A percentile compares a stretch with the other conserved stretches of the same genome.
Conservation (phyloP, 176 grass and related monocot species). For the Juncus effusus region DNA sequence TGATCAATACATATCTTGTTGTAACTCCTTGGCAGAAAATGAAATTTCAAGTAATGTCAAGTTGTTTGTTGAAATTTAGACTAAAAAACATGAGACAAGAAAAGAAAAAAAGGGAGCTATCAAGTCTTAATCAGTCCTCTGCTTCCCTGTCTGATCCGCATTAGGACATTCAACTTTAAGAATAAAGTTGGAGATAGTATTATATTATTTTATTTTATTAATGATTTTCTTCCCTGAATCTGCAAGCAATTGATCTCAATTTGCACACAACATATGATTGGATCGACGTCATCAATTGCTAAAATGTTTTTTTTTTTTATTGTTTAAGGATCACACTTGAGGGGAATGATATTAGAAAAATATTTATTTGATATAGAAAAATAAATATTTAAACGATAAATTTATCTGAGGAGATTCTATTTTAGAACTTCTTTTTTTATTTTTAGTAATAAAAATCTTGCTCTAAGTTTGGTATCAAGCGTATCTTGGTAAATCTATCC, state of each 20-base stretch:
- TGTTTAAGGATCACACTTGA: not conserved
- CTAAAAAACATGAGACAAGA: not conserved
- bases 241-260: constrained; percentile 1
- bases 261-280: not conserved
- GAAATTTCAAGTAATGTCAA: too few species aligned
- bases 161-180: not conserved
- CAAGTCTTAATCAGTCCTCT: constrained; percentile 10
- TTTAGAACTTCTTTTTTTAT: not conserved
- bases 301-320: not conserved
- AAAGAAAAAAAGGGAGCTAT: not conserved
- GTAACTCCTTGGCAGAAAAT: too few species aligned
- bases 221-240: constrained; percentile 7
- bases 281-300: not conserved
- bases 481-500: not conserved
- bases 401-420: not conserved
- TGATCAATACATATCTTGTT: too few species aligned
- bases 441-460: not conserved
- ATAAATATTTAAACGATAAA: not conserved
- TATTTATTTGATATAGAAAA: not conserved
- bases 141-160: not conserved
- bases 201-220: not conserved
- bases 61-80: too few species aligned
- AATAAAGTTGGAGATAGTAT: not conserved
- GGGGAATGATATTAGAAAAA: not conserved
- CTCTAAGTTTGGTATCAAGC: not conserved